Conservation (phyloP, 1,284 basidiomycete species). For the Moesziomyces sp. region DNA sequence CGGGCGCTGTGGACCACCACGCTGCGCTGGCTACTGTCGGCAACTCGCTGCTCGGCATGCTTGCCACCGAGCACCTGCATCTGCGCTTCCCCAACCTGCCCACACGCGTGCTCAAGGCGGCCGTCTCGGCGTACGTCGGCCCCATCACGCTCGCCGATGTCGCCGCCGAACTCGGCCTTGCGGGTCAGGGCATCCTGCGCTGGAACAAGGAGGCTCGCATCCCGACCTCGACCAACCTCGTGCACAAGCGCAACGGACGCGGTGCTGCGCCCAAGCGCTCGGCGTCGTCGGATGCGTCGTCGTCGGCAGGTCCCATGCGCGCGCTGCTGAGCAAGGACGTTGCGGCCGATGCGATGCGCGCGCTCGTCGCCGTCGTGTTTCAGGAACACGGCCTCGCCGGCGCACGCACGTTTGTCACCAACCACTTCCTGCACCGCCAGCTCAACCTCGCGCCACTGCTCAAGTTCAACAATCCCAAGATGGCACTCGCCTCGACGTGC, state of each 20-base stretch:
- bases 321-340: conserved; percentile 58
- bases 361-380: conserved; percentile 72
- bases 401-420: conserved; percentile 49
- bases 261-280: conserved; percentile 1
- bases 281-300: background rate
- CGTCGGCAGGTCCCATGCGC: conserved; percentile 6
- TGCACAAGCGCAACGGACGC: conserved; percentile 26
- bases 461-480: conserved; percentile 75
- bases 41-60: conserved; percentile 89
- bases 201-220: conserved; percentile 70
- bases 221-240: conserved; percentile 8
- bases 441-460: conserved; percentile 80
- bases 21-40: conserved; percentile 82
- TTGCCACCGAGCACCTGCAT: conserved; percentile 86
- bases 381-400: conserved; percentile 68
- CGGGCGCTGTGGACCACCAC: conserved; percentile 72
- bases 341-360: conserved; percentile 69
- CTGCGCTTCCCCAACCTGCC: conserved; percentile 89
- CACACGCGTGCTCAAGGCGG: conserved; percentile 86
- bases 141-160: conserved; percentile 83
- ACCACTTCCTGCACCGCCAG: conserved; percentile 47
- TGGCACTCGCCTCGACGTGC: conserved; percentile 65
- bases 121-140: conserved; percentile 89
- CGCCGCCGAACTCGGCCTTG: conserved; percentile 73
- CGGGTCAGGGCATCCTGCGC: conserved; percentile 63